phyloP scores from a whole-genome alignment of 768 basidiomycete genomes.

The Kwoniella heveanensis region DNA sequence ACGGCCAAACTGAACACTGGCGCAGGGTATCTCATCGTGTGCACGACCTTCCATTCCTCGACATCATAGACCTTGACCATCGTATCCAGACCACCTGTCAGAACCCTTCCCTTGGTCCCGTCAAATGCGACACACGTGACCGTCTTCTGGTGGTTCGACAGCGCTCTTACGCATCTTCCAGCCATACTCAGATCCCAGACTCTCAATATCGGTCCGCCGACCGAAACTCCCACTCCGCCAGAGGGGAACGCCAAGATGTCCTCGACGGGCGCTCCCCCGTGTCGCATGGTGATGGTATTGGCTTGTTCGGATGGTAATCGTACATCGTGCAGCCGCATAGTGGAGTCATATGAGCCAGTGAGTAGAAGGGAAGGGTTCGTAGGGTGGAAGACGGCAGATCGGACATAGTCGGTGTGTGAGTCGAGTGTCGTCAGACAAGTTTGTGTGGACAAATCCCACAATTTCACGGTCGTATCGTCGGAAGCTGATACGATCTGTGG shows the following conservation, averaged over 20 bases:
- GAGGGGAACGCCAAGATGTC: slow-evolving; percentile 90
- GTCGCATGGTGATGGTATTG: slow-evolving; percentile 65
- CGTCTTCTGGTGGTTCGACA: slow-evolving; percentile 98
- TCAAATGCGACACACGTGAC: slow-evolving; percentile 86
- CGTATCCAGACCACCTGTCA: slow-evolving; percentile 90
- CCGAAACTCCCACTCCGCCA: slow-evolving; percentile 69
- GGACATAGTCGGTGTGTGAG: slow-evolving; percentile 92
- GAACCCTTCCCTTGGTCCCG: slow-evolving; percentile 70
- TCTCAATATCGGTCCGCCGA: slow-evolving; percentile 87
- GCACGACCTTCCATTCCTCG: slow-evolving; percentile 85
- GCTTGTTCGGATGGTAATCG: slow-evolving; percentile 57
- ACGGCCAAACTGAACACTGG: slow-evolving; percentile 86
- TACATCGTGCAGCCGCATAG: slow-evolving; percentile 81
- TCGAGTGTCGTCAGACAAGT: slow-evolving; percentile 74
- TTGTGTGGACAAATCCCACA: slow-evolving; percentile 95
- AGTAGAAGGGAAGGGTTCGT: slow-evolving; percentile 80
- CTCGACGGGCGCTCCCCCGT: slow-evolving; percentile 71
- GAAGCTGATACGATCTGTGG: slow-evolving; percentile 90
- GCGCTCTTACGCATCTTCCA: slow-evolving; percentile 80
- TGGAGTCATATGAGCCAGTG: slow-evolving; percentile 93
- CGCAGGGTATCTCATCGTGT: slow-evolving; percentile 97
- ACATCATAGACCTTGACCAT: slow-evolving; percentile 99
- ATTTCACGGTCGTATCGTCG: slow-evolving; percentile 88
- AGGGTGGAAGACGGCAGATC: slow-evolving; percentile 82
- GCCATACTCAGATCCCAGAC: slow-evolving; percentile 83